A percentile compares a stretch with the other conserved stretches of the same genome.
Evolutionary conservation across 768 basidiomycete genomes (phyloP).

Genomic region (Trametes villosa): DNA sequence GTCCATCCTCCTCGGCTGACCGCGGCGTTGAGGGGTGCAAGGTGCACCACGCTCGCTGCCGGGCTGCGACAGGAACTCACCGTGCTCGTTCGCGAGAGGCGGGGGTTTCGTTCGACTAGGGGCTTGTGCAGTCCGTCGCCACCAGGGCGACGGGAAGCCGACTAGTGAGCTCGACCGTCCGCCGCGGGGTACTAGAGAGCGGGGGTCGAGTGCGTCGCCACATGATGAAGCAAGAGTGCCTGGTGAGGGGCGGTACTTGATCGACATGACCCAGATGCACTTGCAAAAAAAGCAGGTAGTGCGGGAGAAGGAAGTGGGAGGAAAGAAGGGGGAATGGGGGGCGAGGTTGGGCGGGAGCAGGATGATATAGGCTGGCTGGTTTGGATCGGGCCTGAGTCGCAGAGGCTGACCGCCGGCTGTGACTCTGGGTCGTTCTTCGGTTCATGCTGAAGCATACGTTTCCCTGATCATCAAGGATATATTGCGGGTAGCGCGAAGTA

Average conservation of each 20-base stretch:
- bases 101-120: not conserved
- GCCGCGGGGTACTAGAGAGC: constrained; percentile 19
- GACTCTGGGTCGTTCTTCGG: too few relatives aligned
- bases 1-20: constrained; percentile 2
- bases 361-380: too few relatives aligned
- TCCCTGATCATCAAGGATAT: too few relatives aligned
- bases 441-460: too few relatives aligned
- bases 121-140: not conserved
- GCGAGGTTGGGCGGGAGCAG: too few relatives aligned
- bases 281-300: not conserved
- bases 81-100: not conserved
- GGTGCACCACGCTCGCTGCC: too few relatives aligned
- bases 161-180: not conserved
- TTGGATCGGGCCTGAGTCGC: too few relatives aligned
- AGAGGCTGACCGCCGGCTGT: too few relatives aligned
- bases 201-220: constrained; percentile 14
- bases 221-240: constrained; percentile 15
- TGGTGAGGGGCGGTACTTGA: constrained; percentile 21
- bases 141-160: not conserved
- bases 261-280: not conserved
- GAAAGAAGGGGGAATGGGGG: not conserved
- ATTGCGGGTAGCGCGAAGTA: too few relatives aligned
- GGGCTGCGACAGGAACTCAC: too few relatives aligned
- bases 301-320: too few relatives aligned
- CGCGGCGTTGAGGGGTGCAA: not conserved